These are phyloP conservation scores for Gossypium armourianum DNA, from an alignment of 441 rosid genomes.

Conservation along the genomic window DNA sequence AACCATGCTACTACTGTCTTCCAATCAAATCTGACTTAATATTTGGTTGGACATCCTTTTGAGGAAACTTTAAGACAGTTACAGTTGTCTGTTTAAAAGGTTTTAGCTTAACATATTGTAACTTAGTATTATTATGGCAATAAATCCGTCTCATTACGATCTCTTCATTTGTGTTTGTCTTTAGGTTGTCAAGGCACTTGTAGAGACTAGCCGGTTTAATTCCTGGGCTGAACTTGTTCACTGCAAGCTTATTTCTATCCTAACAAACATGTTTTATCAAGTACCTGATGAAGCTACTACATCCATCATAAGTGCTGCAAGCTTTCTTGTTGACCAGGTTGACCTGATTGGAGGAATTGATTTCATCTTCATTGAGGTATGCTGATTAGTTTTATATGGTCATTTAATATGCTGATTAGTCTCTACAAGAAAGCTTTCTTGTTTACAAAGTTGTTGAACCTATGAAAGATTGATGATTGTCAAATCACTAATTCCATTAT, in stretches of 20 bases:
- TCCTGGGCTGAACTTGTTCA: slow-evolving; percentile 98
- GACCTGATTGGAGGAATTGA: slow-evolving; percentile 94
- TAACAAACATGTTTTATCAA: slow-evolving; percentile 81
- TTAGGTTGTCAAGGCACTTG: slow-evolving; percentile 76
- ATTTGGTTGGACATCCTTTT: slow-evolving; percentile 10
- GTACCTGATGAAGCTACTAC: slow-evolving; percentile 44
- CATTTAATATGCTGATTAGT: not conserved
- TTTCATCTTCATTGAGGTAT: slow-evolving; percentile 82
- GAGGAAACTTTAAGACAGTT: not conserved
- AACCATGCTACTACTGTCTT: not conserved
- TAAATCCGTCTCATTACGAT: not conserved
- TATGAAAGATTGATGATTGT: not conserved
- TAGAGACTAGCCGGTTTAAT: slow-evolving; percentile 60
- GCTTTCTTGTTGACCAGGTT: slow-evolving; percentile 70
- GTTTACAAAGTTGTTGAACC: slow-evolving; percentile 5
- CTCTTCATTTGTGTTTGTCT: slow-evolving; percentile 9
- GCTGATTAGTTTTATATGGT: slow-evolving; percentile 4
- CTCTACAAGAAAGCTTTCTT: too few species aligned
- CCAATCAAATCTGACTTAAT: not conserved
- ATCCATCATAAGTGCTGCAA: slow-evolving; percentile 31
- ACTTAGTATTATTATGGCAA: not conserved
- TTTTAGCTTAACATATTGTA: not conserved
- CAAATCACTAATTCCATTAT: not conserved
- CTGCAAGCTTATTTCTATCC: slow-evolving; percentile 77
- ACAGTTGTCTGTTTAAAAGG: not conserved